Evolutionary conservation across 2,329 filamentous ascomycete genomes (phyloP).

Genomic region (Alternaria conjuncta): DNA sequence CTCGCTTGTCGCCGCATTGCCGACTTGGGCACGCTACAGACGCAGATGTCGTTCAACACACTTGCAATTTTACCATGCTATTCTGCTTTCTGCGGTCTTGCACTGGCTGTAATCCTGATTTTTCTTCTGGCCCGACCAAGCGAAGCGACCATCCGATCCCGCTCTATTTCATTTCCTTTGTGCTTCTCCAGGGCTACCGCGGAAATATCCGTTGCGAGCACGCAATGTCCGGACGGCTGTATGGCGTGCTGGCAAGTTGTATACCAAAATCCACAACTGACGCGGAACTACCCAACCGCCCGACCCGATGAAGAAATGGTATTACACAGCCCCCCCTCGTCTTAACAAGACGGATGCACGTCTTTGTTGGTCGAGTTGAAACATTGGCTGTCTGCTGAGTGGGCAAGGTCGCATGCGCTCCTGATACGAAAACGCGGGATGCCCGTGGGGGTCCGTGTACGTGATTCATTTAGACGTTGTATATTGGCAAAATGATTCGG

Average conservation of each 20-base stretch:
- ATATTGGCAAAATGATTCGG: conserved; percentile 20
- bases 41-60: conserved; percentile 18
- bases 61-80: conserved; percentile 9
- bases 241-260: neutral
- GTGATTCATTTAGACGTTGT: conserved; percentile 38
- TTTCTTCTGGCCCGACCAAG: neutral
- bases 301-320: conserved; percentile 10
- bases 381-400: conserved; percentile 6
- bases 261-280: conserved; percentile 5
- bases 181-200: conserved; percentile 9
- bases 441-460: conserved; percentile 33
- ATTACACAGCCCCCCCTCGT: conserved; percentile 7
- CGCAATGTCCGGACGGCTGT: conserved; percentile 8
- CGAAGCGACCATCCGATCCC: conserved; percentile 7
- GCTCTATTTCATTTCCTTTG: neutral
- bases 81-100: conserved; percentile 10
- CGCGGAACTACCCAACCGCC: conserved; percentile 19
- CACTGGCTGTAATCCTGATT: conserved; percentile 4
- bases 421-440: conserved; percentile 28
- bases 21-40: conserved; percentile 20
- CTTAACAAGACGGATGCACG: conserved; percentile 6
- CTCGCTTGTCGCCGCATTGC: conserved; percentile 13
- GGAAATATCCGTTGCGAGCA: conserved; percentile 17
- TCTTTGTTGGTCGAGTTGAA: conserved; percentile 11
- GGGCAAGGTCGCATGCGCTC: conserved; percentile 19